These are phyloP conservation scores for Pseudogymnoascus sp. DNA, from an alignment of 2,329 filamentous ascomycete genomes.

Conservation along the genomic window DNA sequence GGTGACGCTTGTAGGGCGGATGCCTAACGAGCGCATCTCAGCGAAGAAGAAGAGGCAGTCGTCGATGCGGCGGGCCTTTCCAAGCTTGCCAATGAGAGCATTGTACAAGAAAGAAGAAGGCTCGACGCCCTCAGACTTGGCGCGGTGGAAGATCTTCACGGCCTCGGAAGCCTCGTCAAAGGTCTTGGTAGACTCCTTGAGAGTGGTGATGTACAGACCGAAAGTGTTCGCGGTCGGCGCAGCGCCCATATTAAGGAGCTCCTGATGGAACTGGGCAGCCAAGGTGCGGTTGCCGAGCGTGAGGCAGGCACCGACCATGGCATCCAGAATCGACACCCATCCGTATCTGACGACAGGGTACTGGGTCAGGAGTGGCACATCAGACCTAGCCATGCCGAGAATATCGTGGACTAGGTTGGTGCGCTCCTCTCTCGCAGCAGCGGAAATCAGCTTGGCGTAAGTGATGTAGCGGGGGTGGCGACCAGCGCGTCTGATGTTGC, in stretches of 20 bases:
- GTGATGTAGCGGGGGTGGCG: constrained; percentile 93
- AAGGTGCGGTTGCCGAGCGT: constrained; percentile 70
- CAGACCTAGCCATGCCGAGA: constrained; percentile 76
- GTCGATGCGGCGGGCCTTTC: constrained; percentile 94
- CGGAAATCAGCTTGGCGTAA: constrained; percentile 89
- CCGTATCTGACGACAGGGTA: constrained; percentile 86
- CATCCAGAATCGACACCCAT: constrained; percentile 92
- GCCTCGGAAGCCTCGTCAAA: constrained; percentile 97
- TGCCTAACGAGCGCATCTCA: constrained; percentile 88
- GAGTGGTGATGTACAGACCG: constrained; percentile 96
- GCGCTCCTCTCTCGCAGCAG: constrained; percentile 77
- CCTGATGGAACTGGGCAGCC: constrained; percentile 82
- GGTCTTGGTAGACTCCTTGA: constrained; percentile 94
- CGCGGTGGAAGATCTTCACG: constrained; percentile 92
- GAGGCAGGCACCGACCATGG: constrained; percentile 90
- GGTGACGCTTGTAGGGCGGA: constrained; percentile 93
- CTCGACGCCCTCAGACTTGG: constrained; percentile 87
- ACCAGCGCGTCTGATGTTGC: constrained; percentile 86
- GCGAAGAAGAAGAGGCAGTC: constrained; percentile 97
- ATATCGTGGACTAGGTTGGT: constrained; percentile 79
- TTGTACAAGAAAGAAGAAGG: constrained; percentile 98
- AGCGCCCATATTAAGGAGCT: constrained; percentile 81
- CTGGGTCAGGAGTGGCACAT: constrained; percentile 76
- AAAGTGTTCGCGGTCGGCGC: constrained; percentile 96
- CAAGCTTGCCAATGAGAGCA: constrained; percentile 93